phyloP scores from a whole-genome alignment of 768 basidiomycete species.

The Leccinum fibrillosum region DNA sequence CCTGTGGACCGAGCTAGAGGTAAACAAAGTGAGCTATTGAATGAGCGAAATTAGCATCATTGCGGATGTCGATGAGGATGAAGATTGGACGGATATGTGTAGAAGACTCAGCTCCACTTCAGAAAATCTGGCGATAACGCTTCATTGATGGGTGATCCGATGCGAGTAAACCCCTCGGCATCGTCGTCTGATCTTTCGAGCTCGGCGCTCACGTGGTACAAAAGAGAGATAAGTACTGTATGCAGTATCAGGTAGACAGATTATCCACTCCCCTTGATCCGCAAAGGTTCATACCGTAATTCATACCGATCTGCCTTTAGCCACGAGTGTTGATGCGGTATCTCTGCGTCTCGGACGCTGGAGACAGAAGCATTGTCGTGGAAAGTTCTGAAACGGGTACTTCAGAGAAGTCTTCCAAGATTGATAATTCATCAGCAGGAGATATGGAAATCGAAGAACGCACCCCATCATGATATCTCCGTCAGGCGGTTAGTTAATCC shows the following conservation, averaged over 20 bases:
- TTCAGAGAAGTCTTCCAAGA: slow-evolving; percentile 69
- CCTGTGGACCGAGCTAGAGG: neutral
- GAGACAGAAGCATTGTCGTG: slow-evolving; percentile 76
- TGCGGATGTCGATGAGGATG: neutral
- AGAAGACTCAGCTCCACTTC: slow-evolving; percentile 35
- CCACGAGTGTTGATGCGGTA: slow-evolving; percentile 90
- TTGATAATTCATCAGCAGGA: slow-evolving; percentile 66
- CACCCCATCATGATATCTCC: slow-evolving; percentile 86
- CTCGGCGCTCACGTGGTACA: slow-evolving; percentile 74
- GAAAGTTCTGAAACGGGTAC: slow-evolving; percentile 77
- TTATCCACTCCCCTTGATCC: neutral
- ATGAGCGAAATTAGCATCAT: neutral
- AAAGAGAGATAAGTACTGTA: neutral
- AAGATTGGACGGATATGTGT: neutral
- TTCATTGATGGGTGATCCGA: slow-evolving; percentile 30
- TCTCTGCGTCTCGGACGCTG: slow-evolving; percentile 74
- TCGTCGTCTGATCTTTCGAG: slow-evolving; percentile 71
- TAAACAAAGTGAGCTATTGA: neutral
- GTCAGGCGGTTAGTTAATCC: slow-evolving; percentile 27
- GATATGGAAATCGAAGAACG: slow-evolving; percentile 2
- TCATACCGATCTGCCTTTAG: slow-evolving; percentile 74
- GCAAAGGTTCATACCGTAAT: slow-evolving; percentile 39
- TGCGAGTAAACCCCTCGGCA: slow-evolving; percentile 45
- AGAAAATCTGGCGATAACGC: slow-evolving; percentile 45
- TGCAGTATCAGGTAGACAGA: neutral